These are phyloP conservation scores for Crassisporium funariophilum DNA, from an alignment of 768 basidiomycete species.

Conservation along the genomic window DNA sequence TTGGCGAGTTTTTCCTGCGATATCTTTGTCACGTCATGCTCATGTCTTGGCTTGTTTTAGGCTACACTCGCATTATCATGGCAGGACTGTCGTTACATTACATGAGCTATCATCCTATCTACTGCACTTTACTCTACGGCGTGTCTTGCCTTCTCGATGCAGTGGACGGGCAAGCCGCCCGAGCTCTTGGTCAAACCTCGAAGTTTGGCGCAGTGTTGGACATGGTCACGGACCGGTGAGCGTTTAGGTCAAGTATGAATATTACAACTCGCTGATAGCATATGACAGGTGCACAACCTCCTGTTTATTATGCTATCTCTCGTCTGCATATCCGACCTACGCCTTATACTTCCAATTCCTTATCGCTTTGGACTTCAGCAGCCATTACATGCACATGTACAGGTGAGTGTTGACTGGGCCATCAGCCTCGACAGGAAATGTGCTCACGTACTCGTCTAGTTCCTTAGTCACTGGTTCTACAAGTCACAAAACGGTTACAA, in stretches of 20 bases:
- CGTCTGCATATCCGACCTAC: conserved; percentile 84
- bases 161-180: conserved; percentile 91
- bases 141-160: conserved; percentile 94
- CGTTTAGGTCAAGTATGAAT: conserved; percentile 11
- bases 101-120: conserved; percentile 95
- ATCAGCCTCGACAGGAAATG: background rate
- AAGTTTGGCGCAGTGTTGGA: conserved; percentile 98
- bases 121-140: conserved; percentile 86
- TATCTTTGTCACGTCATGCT: conserved; percentile 11
- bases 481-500: conserved; percentile 91
- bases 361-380: conserved; percentile 95
- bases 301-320: conserved; percentile 91
- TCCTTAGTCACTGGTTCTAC: conserved; percentile 92
- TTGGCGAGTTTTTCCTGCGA: conserved; percentile 57
- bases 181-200: conserved; percentile 85
- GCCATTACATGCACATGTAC: conserved; percentile 99
- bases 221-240: conserved; percentile 98
- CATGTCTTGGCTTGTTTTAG: conserved; percentile 42
- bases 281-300: conserved; percentile 87
- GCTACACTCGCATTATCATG: conserved; percentile 88
- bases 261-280: conserved; percentile 2
- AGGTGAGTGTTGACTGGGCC: conserved; percentile 54
- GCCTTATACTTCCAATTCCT: conserved; percentile 91
- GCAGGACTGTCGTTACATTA: conserved; percentile 87
- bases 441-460: conserved; percentile 43